Evolutionary conservation across 257 asterid genomes (phyloP).

Genomic region (Petrea volubilis): DNA sequence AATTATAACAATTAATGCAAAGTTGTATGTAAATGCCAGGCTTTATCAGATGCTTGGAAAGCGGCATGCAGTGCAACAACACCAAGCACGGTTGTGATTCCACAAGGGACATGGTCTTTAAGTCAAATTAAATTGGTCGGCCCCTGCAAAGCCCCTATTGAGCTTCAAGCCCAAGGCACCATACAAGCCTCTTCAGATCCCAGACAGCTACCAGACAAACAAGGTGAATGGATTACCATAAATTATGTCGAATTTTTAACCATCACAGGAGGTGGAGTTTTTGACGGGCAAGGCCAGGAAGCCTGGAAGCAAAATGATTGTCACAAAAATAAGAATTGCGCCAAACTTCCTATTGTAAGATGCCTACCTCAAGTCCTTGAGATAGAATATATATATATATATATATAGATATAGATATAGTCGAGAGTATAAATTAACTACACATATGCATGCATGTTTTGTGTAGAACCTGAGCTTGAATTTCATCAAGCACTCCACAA

Average conservation of each 20-base stretch:
- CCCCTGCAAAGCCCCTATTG: constrained; percentile 29
- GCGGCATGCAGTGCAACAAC: constrained; percentile 31
- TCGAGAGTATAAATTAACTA: too few relatives aligned
- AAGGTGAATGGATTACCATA: constrained; percentile 44
- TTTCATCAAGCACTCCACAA: constrained; percentile 33
- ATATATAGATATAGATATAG: too few relatives aligned
- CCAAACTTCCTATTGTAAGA: constrained; percentile 36
- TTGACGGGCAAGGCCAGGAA: constrained; percentile 45
- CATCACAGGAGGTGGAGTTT: constrained; percentile 45
- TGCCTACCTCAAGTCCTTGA: neutral
- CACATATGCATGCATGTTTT: neutral
- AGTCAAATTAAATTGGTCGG: constrained; percentile 22
- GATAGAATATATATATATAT: too few relatives aligned
- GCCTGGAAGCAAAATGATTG: constrained; percentile 56
- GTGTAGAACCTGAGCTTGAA: constrained; percentile 46
- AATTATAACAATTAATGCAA: too few relatives aligned
- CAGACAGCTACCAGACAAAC: constrained; percentile 6
- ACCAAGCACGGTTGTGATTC: constrained; percentile 31
- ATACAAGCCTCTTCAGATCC: constrained; percentile 34
- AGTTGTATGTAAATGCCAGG: constrained; percentile 24
- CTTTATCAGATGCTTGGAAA: constrained; percentile 44
- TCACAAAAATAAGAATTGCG: constrained; percentile 24
- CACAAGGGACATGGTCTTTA: constrained; percentile 35
- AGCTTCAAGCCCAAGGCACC: constrained; percentile 41
- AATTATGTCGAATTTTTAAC: constrained; percentile 38